phyloP scores from a whole-genome alignment of 1,139 yeast genomes.

The Kodamaea alishanica region DNA sequence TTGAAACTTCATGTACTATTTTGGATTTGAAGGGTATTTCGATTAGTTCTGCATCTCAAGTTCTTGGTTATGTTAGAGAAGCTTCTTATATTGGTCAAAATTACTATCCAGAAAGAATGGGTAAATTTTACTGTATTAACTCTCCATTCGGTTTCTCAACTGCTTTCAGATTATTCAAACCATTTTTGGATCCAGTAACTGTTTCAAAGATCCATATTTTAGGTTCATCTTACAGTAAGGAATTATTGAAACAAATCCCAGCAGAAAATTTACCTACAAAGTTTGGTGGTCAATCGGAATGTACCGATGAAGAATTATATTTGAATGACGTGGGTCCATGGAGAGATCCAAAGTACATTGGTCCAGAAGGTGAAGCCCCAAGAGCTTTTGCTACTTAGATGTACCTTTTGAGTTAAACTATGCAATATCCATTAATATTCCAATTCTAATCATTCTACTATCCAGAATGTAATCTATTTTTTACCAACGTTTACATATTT shows the following conservation, averaged over 20 bases:
- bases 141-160: slow-evolving; percentile 98
- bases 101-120: slow-evolving; percentile 99
- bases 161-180: slow-evolving; percentile 86
- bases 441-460: too few relatives aligned
- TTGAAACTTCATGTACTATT: slow-evolving; percentile 95
- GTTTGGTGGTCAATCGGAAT: slow-evolving; percentile 80
- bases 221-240: slow-evolving; percentile 74
- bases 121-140: slow-evolving; percentile 90
- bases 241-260: slow-evolving; percentile 87
- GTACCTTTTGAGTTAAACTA: too few relatives aligned
- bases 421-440: too few relatives aligned
- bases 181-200: slow-evolving; percentile 96
- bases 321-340: slow-evolving; percentile 95
- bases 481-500: too few relatives aligned
- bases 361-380: slow-evolving; percentile 86
- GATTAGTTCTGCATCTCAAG: slow-evolving; percentile 77
- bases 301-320: slow-evolving; percentile 73
- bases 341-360: slow-evolving; percentile 83
- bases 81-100: slow-evolving; percentile 94
- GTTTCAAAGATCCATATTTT: slow-evolving; percentile 90
- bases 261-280: slow-evolving; percentile 85
- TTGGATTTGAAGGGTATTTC: slow-evolving; percentile 94
- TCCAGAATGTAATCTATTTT: too few relatives aligned
- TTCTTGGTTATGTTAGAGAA: slow-evolving; percentile 82
- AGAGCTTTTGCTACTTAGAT: slow-evolving; percentile 33